These are phyloP conservation scores for Hymenoscyphus fructigenus DNA, from an alignment of 2,329 filamentous ascomycete species.

Conservation along the genomic window DNA sequence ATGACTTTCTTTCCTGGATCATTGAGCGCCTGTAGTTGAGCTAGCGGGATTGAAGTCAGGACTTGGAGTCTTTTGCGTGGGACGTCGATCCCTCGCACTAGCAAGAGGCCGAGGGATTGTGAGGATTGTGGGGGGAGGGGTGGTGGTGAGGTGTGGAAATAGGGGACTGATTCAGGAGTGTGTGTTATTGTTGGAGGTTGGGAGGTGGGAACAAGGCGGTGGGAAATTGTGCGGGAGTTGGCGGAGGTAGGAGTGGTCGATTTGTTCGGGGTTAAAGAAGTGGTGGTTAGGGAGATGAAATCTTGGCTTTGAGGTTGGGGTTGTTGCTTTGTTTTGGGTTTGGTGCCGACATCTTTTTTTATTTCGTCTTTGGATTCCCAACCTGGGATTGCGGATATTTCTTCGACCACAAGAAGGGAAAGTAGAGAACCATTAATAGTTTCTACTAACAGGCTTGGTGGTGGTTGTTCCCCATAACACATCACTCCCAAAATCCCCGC, in stretches of 20 bases:
- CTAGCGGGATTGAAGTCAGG: slow-evolving; percentile 56
- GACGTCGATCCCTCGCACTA: slow-evolving; percentile 69
- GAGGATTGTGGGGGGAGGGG: slow-evolving; percentile 61
- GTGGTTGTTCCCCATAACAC: slow-evolving; percentile 64
- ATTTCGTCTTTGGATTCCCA: slow-evolving; percentile 19
- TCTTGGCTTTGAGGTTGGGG: neutral
- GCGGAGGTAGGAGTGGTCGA: neutral
- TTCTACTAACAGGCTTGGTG: slow-evolving; percentile 58
- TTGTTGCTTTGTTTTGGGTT: neutral
- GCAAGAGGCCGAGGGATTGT: slow-evolving; percentile 59
- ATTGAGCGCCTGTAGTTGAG: slow-evolving; percentile 43
- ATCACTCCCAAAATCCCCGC: slow-evolving; percentile 63
- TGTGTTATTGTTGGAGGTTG: slow-evolving; percentile 12
- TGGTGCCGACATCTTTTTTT: neutral
- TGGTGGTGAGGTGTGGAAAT: slow-evolving; percentile 55
- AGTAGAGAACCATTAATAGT: slow-evolving; percentile 70
- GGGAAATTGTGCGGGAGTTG: neutral
- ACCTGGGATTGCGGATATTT: slow-evolving; percentile 47
- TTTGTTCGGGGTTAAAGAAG: neutral
- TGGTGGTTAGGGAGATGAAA: neutral
- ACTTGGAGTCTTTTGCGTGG: slow-evolving; percentile 57
- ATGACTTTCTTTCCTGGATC: slow-evolving; percentile 52
- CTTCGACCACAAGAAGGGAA: slow-evolving; percentile 62
- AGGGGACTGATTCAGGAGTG: slow-evolving; percentile 54
- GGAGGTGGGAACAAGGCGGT: slow-evolving; percentile 8